A percentile compares a stretch with the other conserved stretches of the same genome.
These are phyloP conservation scores for Nannizzia gypsea DNA, from an alignment of 2,329 filamentous ascomycete species.

Conservation along the genomic window DNA sequence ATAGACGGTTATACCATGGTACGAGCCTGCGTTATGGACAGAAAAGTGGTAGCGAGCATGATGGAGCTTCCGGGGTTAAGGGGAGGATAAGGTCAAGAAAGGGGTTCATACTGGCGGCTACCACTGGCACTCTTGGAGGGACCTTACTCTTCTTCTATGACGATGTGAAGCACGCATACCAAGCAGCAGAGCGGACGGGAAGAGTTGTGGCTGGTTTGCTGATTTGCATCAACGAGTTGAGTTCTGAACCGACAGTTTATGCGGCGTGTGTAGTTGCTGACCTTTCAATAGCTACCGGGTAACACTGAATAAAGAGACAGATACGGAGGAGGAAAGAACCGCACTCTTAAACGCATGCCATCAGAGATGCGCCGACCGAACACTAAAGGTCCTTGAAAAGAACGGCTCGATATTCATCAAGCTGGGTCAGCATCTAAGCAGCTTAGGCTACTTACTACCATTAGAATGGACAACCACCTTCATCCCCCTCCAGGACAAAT, in stretches of 20 bases:
- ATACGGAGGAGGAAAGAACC: constrained; percentile 54
- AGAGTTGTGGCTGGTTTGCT: constrained; percentile 64
- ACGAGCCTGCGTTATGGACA: neutral
- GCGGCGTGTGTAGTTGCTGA: neutral
- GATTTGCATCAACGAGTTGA: constrained; percentile 79
- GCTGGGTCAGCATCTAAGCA: constrained; percentile 87
- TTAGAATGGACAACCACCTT: constrained; percentile 92
- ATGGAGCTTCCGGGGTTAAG: neutral
- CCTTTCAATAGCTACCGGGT: constrained; percentile 61
- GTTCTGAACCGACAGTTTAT: constrained; percentile 20
- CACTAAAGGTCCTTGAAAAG: constrained; percentile 75
- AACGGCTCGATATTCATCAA: constrained; percentile 99
- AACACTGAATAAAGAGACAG: constrained; percentile 55
- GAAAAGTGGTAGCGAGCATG: neutral
- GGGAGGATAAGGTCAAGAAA: constrained; percentile 15
- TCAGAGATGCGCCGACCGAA: constrained; percentile 80
- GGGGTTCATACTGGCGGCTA: constrained; percentile 23
- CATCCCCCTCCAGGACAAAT: constrained; percentile 89
- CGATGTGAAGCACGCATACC: constrained; percentile 64
- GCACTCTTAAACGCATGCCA: constrained; percentile 70
- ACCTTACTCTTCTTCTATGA: constrained; percentile 43
- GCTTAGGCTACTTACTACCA: constrained; percentile 88
- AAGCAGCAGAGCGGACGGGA: constrained; percentile 63
- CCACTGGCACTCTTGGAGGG: constrained; percentile 29
- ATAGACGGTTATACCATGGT: neutral